Conservation (phyloP, 148 eudicot species). For the Bassia scoparia region DNA sequence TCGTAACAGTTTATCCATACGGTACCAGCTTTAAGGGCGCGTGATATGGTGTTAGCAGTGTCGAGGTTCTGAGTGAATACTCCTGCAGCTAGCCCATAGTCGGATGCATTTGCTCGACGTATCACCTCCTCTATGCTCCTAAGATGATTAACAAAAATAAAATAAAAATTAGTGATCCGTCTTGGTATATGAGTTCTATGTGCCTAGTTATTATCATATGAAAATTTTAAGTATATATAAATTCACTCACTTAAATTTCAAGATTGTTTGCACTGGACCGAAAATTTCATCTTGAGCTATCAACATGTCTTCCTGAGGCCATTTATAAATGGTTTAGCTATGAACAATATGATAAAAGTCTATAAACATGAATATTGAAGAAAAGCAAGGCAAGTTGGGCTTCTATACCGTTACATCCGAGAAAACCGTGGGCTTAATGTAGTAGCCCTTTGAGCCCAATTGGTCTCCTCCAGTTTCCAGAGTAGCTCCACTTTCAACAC, state of each 20-base stretch:
- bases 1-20: constrained; percentile 77
- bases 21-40: constrained; percentile 68
- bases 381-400: not conserved
- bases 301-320: constrained; percentile 67
- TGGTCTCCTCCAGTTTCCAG: constrained; percentile 84
- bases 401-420: constrained; percentile 69
- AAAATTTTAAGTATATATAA: not conserved
- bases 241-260: constrained; percentile 66
- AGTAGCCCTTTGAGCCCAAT: constrained; percentile 69
- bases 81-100: constrained; percentile 80
- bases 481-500: constrained; percentile 69
- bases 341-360: not conserved
- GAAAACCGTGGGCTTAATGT: constrained; percentile 83
- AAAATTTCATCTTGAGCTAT: constrained; percentile 90
- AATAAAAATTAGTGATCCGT: not conserved
- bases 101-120: constrained; percentile 52
- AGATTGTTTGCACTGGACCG: constrained; percentile 76
- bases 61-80: constrained; percentile 63
- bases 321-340: not conserved
- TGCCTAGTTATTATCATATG: not conserved
- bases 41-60: constrained; percentile 60
- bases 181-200: not conserved
- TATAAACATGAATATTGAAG: not conserved
- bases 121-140: constrained; percentile 70
- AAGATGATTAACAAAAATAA: not conserved